Evolutionary conservation across 208 protist species (phyloP).

Genomic region (Leishmania turanica): DNA sequence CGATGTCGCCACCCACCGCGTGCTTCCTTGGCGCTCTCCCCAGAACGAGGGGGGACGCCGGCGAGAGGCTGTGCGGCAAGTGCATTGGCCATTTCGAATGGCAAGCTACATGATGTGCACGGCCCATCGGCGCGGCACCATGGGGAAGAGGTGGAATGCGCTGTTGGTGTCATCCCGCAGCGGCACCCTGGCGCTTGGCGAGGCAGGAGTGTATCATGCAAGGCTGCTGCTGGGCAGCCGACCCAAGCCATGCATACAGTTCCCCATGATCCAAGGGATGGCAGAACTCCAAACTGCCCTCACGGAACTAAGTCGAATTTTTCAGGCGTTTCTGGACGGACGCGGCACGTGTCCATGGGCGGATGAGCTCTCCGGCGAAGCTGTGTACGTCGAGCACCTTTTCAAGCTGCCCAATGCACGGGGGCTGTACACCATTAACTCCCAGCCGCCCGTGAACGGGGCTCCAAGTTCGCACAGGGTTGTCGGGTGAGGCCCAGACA

Average conservation of each 20-base stretch:
- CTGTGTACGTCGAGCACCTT: conserved; percentile 65
- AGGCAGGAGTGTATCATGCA: conserved; percentile 74
- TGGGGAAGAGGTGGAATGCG: conserved; percentile 81
- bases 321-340: conserved; percentile 45
- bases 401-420: conserved; percentile 74
- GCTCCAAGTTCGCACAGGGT: conserved; percentile 66
- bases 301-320: conserved; percentile 45
- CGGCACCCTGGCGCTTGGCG: conserved; percentile 58
- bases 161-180: conserved; percentile 69
- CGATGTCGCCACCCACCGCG: conserved; percentile 32
- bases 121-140: conserved; percentile 89
- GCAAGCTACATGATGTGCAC: conserved; percentile 90
- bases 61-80: conserved; percentile 80
- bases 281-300: conserved; percentile 34
- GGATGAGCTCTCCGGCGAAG: conserved; percentile 66
- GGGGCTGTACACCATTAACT: conserved; percentile 95
- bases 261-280: conserved; percentile 34
- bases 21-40: conserved; percentile 59
- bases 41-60: conserved; percentile 54
- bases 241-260: conserved; percentile 46
- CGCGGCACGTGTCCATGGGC: conserved; percentile 73
- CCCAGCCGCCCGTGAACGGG: conserved; percentile 91
- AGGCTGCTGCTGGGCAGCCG: conserved; percentile 38
- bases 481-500: conserved; percentile 64
- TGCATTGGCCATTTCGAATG: conserved; percentile 93